These are phyloP conservation scores for Fragaria ananassa DNA, from an alignment of 306 rosid species.

Conservation along the genomic window DNA sequence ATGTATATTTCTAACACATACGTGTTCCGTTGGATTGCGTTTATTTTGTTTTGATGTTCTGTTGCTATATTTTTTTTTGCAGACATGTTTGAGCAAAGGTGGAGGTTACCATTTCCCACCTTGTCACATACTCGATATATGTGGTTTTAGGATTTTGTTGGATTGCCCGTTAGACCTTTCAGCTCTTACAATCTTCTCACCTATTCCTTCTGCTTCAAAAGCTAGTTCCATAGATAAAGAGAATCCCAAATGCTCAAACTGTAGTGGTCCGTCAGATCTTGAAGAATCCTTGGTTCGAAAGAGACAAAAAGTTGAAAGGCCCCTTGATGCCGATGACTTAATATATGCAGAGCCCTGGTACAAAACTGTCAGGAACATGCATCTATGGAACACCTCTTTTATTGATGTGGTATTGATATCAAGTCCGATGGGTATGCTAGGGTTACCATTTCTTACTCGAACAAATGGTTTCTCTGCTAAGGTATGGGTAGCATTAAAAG, in stretches of 20 bases:
- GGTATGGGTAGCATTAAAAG: conserved; percentile 34
- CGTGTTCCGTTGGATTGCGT: neutral
- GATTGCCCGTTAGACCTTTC: conserved; percentile 87
- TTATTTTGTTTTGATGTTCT: neutral
- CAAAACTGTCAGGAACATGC: conserved; percentile 54
- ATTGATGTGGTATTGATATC: conserved; percentile 73
- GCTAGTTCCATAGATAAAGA: conserved; percentile 22
- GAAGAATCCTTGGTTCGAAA: conserved; percentile 28
- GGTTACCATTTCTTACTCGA: conserved; percentile 74
- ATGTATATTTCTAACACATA: neutral
- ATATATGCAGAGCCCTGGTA: conserved; percentile 56
- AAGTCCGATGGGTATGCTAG: conserved; percentile 86
- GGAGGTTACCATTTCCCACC: conserved; percentile 72
- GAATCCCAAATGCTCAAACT: conserved; percentile 16
- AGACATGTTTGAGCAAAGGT: conserved; percentile 81
- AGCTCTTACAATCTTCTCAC: conserved; percentile 70
- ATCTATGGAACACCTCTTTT: conserved; percentile 56
- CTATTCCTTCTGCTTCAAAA: conserved; percentile 45
- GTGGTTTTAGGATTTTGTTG: conserved; percentile 71
- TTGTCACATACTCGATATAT: conserved; percentile 64
- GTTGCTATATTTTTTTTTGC: neutral
- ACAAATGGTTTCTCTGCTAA: conserved; percentile 56
- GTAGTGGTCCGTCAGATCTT: conserved; percentile 12
- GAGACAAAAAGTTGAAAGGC: conserved; percentile 47
- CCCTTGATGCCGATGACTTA: conserved; percentile 40